These are phyloP conservation scores for Fusarium hainanense DNA, from an alignment of 2,329 filamentous ascomycete genomes.

Conservation along the genomic window DNA sequence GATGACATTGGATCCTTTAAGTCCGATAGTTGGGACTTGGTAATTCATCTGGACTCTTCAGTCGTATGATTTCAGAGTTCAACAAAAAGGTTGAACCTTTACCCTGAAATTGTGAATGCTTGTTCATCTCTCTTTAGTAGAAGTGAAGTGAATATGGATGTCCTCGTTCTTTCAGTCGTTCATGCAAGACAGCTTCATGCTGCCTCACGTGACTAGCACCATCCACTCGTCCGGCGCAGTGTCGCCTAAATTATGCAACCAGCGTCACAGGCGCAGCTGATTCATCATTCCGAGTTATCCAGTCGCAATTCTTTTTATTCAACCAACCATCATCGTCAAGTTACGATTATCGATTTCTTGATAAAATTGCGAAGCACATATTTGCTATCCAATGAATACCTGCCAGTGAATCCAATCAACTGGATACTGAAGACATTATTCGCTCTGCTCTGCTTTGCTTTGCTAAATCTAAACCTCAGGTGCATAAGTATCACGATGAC, in stretches of 20 bases:
- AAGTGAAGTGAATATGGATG: background rate
- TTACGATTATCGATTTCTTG: constrained; percentile 6
- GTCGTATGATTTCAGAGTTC: background rate
- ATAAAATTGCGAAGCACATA: constrained; percentile 26
- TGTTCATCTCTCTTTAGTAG: background rate
- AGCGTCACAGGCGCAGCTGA: constrained; percentile 32
- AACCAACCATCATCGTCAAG: constrained; percentile 2
- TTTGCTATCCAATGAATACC: constrained; percentile 39
- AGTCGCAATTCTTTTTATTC: constrained; percentile 9
- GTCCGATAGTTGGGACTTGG: no score
- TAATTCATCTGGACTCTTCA: no score
- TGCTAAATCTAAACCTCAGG: constrained; percentile 51
- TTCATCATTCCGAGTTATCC: constrained; percentile 19
- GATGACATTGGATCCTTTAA: background rate
- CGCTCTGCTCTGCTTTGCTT: constrained; percentile 17
- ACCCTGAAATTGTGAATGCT: background rate
- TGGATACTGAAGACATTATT: constrained; percentile 22
- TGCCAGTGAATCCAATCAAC: constrained; percentile 16
- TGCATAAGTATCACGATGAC: constrained; percentile 55
- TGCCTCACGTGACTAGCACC: constrained; percentile 7
- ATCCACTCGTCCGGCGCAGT: background rate
- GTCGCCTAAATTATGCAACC: constrained; percentile 23
- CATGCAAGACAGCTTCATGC: background rate
- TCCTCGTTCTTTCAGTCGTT: background rate
- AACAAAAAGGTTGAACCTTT: background rate